Base-by-base conservation (phyloP, 164 flowering plant species). In the Euptelea pleiosperma region DNA sequence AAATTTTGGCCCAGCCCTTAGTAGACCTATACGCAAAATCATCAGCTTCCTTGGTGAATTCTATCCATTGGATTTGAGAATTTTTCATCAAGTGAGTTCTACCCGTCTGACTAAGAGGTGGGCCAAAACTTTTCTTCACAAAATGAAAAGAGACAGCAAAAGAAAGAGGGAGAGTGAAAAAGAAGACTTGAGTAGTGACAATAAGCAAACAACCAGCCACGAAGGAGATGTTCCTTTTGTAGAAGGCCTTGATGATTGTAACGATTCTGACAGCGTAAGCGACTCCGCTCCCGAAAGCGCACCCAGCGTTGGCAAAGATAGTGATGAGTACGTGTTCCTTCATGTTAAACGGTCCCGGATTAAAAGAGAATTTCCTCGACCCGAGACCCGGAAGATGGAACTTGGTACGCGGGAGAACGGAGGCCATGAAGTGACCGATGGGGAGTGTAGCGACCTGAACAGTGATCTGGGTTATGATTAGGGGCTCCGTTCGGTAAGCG, bases 281-380 rank as follows among this genome's bases (percentile, higher is more conserved):
- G 0, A 77, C 7, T 1, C 89, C 90, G 34, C 52, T 39, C 2
- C 90, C 87, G 35, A 82, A 80, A 3, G 75, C 83, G 3, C 73
- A 44, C 0, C 91, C 96, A 10, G 78, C 77, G 62, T 81, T 88
- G 8, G 90, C 96, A 50, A 88, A 78, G 3, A 85, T 82, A 0
- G 86, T 73, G 12, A 88, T 85, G 56, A 88, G 31, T 9, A 83
- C 90, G 51, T 85, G 89, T 63, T 88, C 96, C 56, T 81, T 84
- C 43, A 77, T 52, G 54, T 82, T 78, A 45, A 88, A 88, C 8
- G 88, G 86, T 0, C 91, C 91, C 0, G 86, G 86, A 52, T 85
- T 88, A 0, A 88, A 55, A 1, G 82, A 71, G 36, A 82, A 79
- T 52, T 64, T 55, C 35, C 62, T 26, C 0, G 62, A 24, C 15